Base-by-base conservation (phyloP, 495 filamentous ascomycete genomes). In the Penicillium coprophilum region DNA sequence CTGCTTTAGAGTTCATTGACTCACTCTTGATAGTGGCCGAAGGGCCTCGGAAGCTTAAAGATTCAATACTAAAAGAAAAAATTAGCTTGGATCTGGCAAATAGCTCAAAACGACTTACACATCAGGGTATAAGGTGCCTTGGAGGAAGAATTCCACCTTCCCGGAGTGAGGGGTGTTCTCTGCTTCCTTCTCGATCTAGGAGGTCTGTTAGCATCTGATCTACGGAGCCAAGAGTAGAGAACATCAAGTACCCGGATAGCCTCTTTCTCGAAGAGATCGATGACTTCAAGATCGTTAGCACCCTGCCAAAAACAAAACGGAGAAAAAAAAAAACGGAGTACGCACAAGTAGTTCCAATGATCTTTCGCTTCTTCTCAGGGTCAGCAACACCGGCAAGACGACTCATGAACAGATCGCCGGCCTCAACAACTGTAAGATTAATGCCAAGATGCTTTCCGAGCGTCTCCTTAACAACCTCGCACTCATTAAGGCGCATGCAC, bases 361-460 rank as follows among this genome's bases (percentile, higher is more conserved):
- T 85, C 76, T 94, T 97, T 27, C 93, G 82, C 80, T 97, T 97
- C 73, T 85, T 81, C 73, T 97, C 93, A 0, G 93, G 94, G 41
- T 96, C 89, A 0, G 64, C 63, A 44, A 95, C 82, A 31, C 90
- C 92, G 70, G 86, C 86, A 12, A 97, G 80, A 19, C 83, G 77
- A 11, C 69, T 71, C 20, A 97, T 71, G 77, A 97, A 97, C 19
- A 77, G 76, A 59, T 92, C 76, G 17, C 82, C 78, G 12, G 86
- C 93, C 62, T 97, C 89, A 9, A 93, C 82, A 39, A 97, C 87
- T 0, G 90, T 95, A 13, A 97, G 77, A 68, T 96, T 91, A 67
- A 97, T 95, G 17, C 90, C 90, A 1, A 97, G 79, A 41, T 91
- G 82, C 63, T 91, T 66, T 0, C 79, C 79, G 21, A 97, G 79